These are phyloP conservation scores for Hygrophila difformis DNA, from an alignment of 257 asterid species.

Conservation along the genomic window DNA sequence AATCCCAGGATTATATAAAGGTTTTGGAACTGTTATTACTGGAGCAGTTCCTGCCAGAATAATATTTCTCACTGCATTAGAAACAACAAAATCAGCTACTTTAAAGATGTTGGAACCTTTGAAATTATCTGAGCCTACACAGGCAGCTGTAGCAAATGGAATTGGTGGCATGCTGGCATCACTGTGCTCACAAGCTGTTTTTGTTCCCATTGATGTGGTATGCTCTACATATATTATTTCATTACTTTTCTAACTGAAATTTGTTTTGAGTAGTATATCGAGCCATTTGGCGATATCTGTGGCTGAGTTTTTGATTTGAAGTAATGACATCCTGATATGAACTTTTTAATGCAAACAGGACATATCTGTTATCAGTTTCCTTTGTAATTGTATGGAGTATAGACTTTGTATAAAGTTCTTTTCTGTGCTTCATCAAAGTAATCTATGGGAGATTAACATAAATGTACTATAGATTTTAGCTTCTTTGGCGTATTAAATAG, in stretches of 20 bases:
- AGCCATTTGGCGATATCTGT: neutral
- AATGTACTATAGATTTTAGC: neutral
- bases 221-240: slow-evolving; percentile 16
- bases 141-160: slow-evolving; percentile 80
- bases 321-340: neutral
- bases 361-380: too few relatives aligned
- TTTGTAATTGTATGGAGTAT: neutral
- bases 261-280: neutral
- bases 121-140: slow-evolving; percentile 54
- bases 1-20: slow-evolving; percentile 69
- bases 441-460: neutral
- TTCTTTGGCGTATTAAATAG: neutral
- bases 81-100: slow-evolving; percentile 64
- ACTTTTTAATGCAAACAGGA: neutral
- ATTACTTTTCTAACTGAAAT: neutral
- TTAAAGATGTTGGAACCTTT: slow-evolving; percentile 53
- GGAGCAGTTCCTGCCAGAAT: slow-evolving; percentile 81
- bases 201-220: slow-evolving; percentile 90
- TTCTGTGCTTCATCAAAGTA: neutral
- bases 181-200: slow-evolving; percentile 70
- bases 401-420: neutral
- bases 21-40: slow-evolving; percentile 69
- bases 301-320: neutral
- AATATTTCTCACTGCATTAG: slow-evolving; percentile 74
- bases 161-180: slow-evolving; percentile 76